Evolutionary conservation across 2,329 filamentous ascomycete genomes (phyloP), one percentile per base, ranked within the genome.

Genomic region (Hymenoscyphus albidus): DNA sequence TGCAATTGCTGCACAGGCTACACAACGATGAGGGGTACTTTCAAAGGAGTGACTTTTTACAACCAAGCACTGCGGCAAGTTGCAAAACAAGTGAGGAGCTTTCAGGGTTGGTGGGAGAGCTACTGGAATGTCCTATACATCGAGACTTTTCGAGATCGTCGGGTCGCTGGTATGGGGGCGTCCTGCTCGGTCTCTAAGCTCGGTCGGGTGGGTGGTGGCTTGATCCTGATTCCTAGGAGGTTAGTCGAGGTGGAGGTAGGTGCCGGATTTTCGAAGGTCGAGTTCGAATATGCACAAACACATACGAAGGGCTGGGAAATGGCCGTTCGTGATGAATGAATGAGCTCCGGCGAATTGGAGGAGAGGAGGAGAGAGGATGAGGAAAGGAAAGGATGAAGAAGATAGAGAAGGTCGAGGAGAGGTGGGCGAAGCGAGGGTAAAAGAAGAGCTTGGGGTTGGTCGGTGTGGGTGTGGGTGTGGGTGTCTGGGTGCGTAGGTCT

Each of bases 231-330:
- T 60, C 60, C 59, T 57, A 62, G 66, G 62, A 62, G 44, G 44
- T 63, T 64, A 58, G 66, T 65, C 38, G 66, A 59, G 51, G 27
- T 57, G 4, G 54, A 51, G 35, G 22, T 31, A 4, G 35, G 35
- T 54, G 59, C 58, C 48, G 64, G 56, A 54, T 60, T 18, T 60
- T 68, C 35, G 62, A 62, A 54, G 22, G 44, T 51, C 44, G 44
- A 51, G 22, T 51, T 51, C 44, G 44, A 51, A 51, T 22, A n/a
- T 64, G 58, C 51, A 64, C 62, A 64, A 51, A 67, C 59, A 68
- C 69, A 71, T 68, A 67, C 66, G 70, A 71, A 70, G 67, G 69
- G 71, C 66, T 66, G 68, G 65, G 68, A 67, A 62, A 62, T 63
- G 66, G 64, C 71, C 71, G 66, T 68, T 69, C 68, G 67, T 66